These are phyloP conservation scores for Penicillium frequentans DNA, from an alignment of 2,329 filamentous ascomycete species.

Conservation along the genomic window DNA sequence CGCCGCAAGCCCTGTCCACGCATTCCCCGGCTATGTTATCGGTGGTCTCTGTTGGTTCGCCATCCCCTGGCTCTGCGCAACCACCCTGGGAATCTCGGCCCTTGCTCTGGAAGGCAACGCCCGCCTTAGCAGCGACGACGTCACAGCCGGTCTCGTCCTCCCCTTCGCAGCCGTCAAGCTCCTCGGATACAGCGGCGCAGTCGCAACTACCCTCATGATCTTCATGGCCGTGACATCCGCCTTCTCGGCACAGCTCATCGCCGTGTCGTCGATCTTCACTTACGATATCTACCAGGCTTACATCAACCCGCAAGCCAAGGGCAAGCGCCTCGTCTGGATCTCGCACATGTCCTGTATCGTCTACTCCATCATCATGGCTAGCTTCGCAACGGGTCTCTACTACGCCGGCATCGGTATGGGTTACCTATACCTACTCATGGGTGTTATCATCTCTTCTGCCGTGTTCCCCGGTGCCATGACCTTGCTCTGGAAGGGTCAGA, in stretches of 20 bases:
- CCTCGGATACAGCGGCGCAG: constrained; percentile 77
- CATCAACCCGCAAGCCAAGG: constrained; percentile 73
- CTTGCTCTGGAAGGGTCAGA: constrained; percentile 78
- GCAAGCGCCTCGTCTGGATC: constrained; percentile 75
- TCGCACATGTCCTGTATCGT: constrained; percentile 71
- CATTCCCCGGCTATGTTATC: constrained; percentile 83
- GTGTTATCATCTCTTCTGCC: constrained; percentile 81
- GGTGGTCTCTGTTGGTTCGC: constrained; percentile 89
- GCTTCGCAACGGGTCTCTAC: constrained; percentile 72
- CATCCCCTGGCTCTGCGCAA: constrained; percentile 86
- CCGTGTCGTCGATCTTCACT: constrained; percentile 83
- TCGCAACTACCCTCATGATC: constrained; percentile 74
- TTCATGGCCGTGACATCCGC: constrained; percentile 91
- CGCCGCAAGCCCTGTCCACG: constrained; percentile 79
- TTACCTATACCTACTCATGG: constrained; percentile 88
- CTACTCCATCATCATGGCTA: constrained; percentile 76
- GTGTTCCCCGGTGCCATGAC: constrained; percentile 81
- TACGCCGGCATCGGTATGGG: constrained; percentile 82
- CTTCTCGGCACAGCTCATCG: constrained; percentile 79
- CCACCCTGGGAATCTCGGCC: constrained; percentile 81
- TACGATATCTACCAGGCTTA: constrained; percentile 90
- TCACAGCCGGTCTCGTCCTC: constrained; percentile 78
- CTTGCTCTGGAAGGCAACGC: constrained; percentile 76
- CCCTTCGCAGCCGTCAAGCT: constrained; percentile 83
- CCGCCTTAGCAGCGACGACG: constrained; percentile 71